Conservation (phyloP, 768 basidiomycete species). For the Hygrocybe punicea region DNA sequence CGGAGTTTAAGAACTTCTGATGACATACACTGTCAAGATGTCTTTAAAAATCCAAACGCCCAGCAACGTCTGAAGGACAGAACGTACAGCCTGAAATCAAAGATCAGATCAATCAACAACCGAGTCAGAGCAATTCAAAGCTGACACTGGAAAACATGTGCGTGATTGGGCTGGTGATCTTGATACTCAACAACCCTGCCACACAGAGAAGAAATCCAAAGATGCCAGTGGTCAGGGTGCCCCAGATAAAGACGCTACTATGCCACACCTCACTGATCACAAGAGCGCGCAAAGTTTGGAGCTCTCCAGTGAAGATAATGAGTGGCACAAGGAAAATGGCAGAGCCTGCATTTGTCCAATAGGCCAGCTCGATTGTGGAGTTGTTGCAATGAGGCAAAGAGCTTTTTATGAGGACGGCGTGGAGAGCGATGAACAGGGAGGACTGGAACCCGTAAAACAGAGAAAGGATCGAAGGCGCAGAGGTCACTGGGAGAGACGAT, state of each 20-base stretch:
- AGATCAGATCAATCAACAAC: conserved; percentile 10
- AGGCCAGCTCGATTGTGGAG: conserved; percentile 69
- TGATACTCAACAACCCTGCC: conserved; percentile 76
- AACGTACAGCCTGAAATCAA: conserved; percentile 61
- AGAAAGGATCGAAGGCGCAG: conserved; percentile 52
- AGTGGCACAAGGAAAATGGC: conserved; percentile 63
- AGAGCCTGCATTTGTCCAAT: conserved; percentile 74
- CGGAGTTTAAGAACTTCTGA: neutral
- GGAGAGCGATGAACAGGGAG: conserved; percentile 71
- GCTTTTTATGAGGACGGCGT: conserved; percentile 70
- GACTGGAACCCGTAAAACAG: conserved; percentile 69
- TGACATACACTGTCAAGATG: conserved; percentile 62
- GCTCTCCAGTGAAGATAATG: conserved; percentile 57
- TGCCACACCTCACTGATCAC: conserved; percentile 45
- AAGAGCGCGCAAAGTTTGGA: conserved; percentile 39
- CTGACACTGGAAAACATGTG: conserved; percentile 82
- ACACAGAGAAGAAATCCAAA: conserved; percentile 80
- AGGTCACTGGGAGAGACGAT: conserved; percentile 36
- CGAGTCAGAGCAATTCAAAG: conserved; percentile 14
- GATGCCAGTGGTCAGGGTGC: conserved; percentile 64
- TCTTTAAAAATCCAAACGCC: conserved; percentile 78
- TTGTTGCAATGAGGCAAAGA: conserved; percentile 67
- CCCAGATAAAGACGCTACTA: conserved; percentile 56
- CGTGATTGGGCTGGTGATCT: conserved; percentile 77
- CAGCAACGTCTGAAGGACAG: conserved; percentile 78